Evolutionary conservation across 768 basidiomycete species (phyloP), one percentile per base, ranked within the genome.

Genomic region (Lactarius quietus): DNA sequence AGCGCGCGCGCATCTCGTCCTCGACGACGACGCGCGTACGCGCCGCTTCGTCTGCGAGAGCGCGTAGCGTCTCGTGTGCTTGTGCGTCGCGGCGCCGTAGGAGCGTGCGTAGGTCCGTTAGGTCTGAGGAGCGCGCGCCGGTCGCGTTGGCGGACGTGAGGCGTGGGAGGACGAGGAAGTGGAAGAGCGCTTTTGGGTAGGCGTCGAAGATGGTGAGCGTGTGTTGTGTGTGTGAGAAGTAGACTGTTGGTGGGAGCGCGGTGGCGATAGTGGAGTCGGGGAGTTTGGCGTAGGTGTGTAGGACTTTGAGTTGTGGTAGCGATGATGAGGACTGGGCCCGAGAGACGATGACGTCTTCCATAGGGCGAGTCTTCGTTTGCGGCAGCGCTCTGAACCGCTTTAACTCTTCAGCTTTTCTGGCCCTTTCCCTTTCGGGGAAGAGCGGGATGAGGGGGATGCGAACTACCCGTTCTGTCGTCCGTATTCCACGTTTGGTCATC

Each of bases 111-210:
- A 65, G 35, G 54, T 29, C 55, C 35, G 59, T 61, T 53, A 65
- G 36, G 41, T 59, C 63, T 0, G 20, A 23, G 15, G 48, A 8
- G 8, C 33, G 33, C 33, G 33, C 2, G 23, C 38, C 0, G 23
- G 0, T 2, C n/a, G 43, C n/a, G 9, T 9, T 9, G 45, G 5
- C n/a, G 6, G 4, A 5, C 9, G 81, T 67, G 71, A 86, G 83
- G 45, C 81, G 76, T 18, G 95, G 95, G n/a, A 96, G 80, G 62
- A 96, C 75, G 52, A 97, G 82, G 72, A 94, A 90, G 76, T 97
- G 95, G 74, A 93, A 95, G 62, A 86, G 88, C 6, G 91, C 86
- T 75, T 94, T 94, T 6, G 90, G 90, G 72, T 81, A 94, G 31
- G 78, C 82, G 76, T 94, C 92, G 72, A 85, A 89, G 59, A 94